These are phyloP conservation scores for Capronia americana DNA, from an alignment of 2,329 filamentous ascomycete genomes.

Conservation along the genomic window DNA sequence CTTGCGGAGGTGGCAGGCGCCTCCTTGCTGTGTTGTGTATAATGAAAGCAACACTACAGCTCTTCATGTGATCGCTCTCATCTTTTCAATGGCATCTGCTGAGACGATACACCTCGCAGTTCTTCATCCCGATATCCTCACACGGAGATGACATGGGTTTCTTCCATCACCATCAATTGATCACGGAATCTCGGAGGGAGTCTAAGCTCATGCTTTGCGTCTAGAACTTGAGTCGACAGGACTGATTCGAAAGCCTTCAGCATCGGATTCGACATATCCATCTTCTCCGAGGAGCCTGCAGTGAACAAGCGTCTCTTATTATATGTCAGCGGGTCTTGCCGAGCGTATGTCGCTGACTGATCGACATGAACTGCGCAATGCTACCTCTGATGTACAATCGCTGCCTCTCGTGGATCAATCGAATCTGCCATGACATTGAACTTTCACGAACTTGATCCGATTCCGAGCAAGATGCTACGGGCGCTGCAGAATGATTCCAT, in stretches of 20 bases:
- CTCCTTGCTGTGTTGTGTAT: background rate
- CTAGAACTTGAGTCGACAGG: background rate
- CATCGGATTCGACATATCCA: background rate
- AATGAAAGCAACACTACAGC: background rate
- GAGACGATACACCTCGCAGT: background rate
- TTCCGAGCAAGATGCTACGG: background rate
- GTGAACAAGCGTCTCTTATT: background rate
- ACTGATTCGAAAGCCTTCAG: background rate
- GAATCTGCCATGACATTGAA: background rate
- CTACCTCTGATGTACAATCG: background rate
- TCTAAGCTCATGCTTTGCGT: background rate
- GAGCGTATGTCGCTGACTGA: background rate
- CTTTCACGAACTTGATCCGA: background rate
- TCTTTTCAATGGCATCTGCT: background rate
- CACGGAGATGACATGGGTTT: background rate
- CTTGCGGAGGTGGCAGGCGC: background rate
- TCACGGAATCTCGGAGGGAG: background rate
- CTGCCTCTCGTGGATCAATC: background rate
- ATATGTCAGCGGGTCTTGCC: background rate
- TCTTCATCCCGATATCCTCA: background rate
- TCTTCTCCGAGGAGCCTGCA: background rate
- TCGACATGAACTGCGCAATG: background rate
- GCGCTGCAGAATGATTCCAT: slow-evolving; percentile 1
- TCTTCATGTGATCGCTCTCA: background rate
- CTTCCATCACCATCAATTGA: background rate